A percentile compares a stretch with the other conserved stretches of the same genome.
phyloP scores from a whole-genome alignment of 176 grass and related monocot species.

The Oryza meyeriana region DNA sequence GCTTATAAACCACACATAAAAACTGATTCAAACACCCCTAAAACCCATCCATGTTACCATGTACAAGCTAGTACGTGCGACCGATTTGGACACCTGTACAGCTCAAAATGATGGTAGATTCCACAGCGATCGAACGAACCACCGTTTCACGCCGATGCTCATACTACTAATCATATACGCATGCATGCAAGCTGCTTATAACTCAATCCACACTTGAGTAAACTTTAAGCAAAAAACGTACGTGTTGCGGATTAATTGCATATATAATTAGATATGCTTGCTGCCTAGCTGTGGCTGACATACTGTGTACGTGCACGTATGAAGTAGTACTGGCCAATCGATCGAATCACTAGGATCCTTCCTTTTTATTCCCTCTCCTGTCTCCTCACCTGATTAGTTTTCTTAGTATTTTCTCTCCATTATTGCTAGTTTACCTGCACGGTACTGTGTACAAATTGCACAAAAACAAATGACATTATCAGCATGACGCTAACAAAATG shows the following conservation, averaged over 20 bases:
- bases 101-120: conserved; percentile 2
- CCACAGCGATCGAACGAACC: conserved; percentile 3
- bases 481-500: conserved; percentile 30
- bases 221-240: conserved; percentile 44
- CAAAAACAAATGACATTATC: conserved; percentile 2
- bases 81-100: conserved; percentile 6
- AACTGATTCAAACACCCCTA: too few species aligned
- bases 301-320: conserved; percentile 9
- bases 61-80: too few species aligned
- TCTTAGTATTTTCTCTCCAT: conserved; percentile 31
- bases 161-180: conserved; percentile 21
- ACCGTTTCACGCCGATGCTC: conserved; percentile 18
- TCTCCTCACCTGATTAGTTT: background rate
- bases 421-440: conserved; percentile 23
- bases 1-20: too few species aligned
- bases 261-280: too few species aligned
- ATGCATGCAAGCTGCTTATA: conserved; percentile 21
- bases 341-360: conserved; percentile 30
- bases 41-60: too few species aligned
- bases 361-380: background rate
- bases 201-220: conserved; percentile 39
- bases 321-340: background rate
- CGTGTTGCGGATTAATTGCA: background rate
- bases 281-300: conserved; percentile 29
- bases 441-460: background rate